These are phyloP conservation scores for Paecilomyces formosus DNA, from an alignment of 2,329 filamentous ascomycete species.

Conservation along the genomic window DNA sequence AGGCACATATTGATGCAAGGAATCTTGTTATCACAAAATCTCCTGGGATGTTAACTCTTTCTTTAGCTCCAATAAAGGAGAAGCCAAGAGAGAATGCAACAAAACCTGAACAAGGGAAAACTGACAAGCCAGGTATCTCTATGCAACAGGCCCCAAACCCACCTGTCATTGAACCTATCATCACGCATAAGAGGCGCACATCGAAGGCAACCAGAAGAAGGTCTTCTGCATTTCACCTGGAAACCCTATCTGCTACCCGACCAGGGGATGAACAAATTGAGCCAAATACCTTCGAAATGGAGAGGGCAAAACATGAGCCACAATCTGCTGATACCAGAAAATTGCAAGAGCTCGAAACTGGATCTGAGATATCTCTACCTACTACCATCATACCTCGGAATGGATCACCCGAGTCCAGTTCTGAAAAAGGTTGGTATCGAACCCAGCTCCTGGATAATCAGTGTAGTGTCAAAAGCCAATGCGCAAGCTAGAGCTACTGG, in stretches of 20 bases:
- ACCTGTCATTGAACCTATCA: neutral
- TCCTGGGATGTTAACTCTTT: neutral
- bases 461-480: neutral
- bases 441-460: neutral
- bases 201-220: neutral
- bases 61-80: neutral
- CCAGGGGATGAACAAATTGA: neutral
- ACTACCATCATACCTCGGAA: neutral
- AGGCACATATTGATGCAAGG: neutral
- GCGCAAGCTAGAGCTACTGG: neutral
- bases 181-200: neutral
- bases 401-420: neutral
- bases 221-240: neutral
- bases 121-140: neutral
- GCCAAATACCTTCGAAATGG: neutral
- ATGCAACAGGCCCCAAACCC: neutral
- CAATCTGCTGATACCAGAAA: neutral
- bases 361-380: neutral
- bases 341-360: neutral
- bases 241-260: neutral
- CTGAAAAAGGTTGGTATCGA: neutral
- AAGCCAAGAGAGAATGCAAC: neutral
- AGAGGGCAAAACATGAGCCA: neutral
- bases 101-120: neutral
- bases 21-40: neutral